A percentile compares a stretch with the other conserved stretches of the same genome.
Evolutionary conservation across 345 rosid genomes (phyloP).

Genomic region (Ceriops tagal): DNA sequence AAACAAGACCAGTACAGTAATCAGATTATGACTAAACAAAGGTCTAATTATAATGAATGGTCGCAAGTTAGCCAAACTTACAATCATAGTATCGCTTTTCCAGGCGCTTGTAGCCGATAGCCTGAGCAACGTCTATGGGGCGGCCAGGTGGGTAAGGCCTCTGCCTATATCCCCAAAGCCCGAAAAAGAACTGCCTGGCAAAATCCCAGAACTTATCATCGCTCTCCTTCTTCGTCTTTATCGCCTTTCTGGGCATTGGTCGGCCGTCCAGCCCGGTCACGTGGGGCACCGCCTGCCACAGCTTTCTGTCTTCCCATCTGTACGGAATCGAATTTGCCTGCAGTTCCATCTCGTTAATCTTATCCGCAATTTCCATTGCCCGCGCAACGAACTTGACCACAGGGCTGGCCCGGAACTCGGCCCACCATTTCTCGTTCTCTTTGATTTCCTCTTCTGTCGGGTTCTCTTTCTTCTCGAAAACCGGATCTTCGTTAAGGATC

Average conservation of each 20-base stretch:
- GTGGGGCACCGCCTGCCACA: constrained; percentile 70
- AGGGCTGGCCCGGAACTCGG: constrained; percentile 54
- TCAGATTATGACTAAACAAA: background rate
- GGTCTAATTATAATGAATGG: background rate
- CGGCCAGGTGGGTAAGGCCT: constrained; percentile 80
- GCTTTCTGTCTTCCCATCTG: constrained; percentile 59
- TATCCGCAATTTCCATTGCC: constrained; percentile 57
- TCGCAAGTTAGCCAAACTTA: constrained; percentile 24
- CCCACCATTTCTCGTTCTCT: constrained; percentile 78
- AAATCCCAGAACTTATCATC: constrained; percentile 96
- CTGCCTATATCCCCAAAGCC: constrained; percentile 90
- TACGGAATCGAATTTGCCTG: constrained; percentile 54
- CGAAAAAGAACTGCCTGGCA: constrained; percentile 69
- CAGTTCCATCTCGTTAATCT: constrained; percentile 58
- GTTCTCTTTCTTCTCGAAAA: constrained; percentile 64
- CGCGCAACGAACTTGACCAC: constrained; percentile 61
- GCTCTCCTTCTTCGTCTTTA: constrained; percentile 60
- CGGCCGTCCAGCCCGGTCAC: constrained; percentile 76
- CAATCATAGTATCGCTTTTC: constrained; percentile 90
- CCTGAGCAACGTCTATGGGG: constrained; percentile 88
- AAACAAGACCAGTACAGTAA: background rate
- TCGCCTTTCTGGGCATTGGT: constrained; percentile 86
- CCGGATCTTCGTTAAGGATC: constrained; percentile 53
- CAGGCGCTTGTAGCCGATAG: constrained; percentile 77
- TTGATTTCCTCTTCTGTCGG: constrained; percentile 58